Evolutionary conservation across 805 yeast genomes (phyloP).

Genomic region (Torulaspora indica): DNA sequence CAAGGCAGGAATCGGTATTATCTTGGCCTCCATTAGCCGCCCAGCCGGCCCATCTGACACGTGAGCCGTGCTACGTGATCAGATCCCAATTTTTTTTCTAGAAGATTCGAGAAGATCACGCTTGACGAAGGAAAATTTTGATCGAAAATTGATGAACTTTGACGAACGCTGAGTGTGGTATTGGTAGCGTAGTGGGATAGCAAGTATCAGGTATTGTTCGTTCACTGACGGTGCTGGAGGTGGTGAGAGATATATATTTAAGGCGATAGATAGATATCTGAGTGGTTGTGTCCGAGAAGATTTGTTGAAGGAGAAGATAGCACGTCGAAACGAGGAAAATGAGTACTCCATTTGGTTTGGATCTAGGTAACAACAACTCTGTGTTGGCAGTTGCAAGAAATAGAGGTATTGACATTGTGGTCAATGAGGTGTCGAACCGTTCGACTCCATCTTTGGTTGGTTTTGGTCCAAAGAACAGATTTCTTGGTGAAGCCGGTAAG

Average conservation of each 20-base stretch:
- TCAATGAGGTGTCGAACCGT: conserved; percentile 98
- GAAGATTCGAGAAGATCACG: conserved; percentile 14
- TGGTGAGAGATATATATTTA: no score
- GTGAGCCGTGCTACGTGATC: not conserved
- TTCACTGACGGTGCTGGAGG: no score
- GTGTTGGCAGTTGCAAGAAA: conserved; percentile 96
- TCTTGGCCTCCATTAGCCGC: not conserved
- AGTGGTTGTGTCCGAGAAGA: not conserved
- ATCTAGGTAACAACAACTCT: conserved; percentile 91
- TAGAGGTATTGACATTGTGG: conserved; percentile 97
- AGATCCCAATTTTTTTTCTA: conserved; percentile 8
- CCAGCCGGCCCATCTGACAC: no score
- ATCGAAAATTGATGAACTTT: no score
- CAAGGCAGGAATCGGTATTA: not conserved
- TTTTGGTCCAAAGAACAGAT: conserved; percentile 83
- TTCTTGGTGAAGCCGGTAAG: conserved; percentile 92
- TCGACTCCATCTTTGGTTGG: conserved; percentile 91
- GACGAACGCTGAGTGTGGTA: no score
- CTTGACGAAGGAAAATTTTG: conserved; percentile 3
- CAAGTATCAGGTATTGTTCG: not conserved
- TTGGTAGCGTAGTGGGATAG: no score
- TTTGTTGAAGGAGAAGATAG: not conserved
- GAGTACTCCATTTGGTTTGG: conserved; percentile 97
- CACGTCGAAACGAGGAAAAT: conserved; percentile 37
- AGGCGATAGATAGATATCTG: not conserved